Evolutionary conservation across 2,329 filamentous ascomycete species (phyloP).

Genomic region (Penicillium palitans): DNA sequence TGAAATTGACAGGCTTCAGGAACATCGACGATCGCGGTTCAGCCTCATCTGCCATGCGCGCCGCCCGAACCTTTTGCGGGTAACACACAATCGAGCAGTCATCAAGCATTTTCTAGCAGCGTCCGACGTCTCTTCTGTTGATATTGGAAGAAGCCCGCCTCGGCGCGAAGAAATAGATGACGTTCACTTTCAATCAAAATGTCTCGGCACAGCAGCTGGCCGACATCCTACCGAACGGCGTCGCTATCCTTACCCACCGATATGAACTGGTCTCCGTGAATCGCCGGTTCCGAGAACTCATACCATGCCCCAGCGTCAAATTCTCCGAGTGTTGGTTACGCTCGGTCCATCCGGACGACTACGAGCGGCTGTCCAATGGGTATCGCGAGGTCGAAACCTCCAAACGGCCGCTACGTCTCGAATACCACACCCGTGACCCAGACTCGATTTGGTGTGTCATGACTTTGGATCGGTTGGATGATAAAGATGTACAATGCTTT

Average conservation of each 20-base stretch:
- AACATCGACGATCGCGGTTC: background rate
- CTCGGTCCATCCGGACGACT: slow-evolving; percentile 25
- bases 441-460: slow-evolving; percentile 23
- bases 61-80: background rate
- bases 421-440: slow-evolving; percentile 24
- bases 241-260: slow-evolving; percentile 24
- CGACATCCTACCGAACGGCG: slow-evolving; percentile 27
- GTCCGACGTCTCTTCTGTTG: background rate
- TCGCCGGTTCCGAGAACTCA: slow-evolving; percentile 23
- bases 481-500: slow-evolving; percentile 14
- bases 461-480: slow-evolving; percentile 17
- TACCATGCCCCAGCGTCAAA: background rate
- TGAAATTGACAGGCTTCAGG: background rate
- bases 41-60: slow-evolving; percentile 1
- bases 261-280: slow-evolving; percentile 25
- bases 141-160: background rate
- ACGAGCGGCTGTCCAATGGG: slow-evolving; percentile 11
- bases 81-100: background rate
- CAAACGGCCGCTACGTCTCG: slow-evolving; percentile 19
- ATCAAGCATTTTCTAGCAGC: background rate
- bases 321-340: slow-evolving; percentile 20
- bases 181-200: slow-evolving; percentile 6
- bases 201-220: slow-evolving; percentile 29
- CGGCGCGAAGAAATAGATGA: background rate
- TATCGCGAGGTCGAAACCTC: slow-evolving; percentile 11